phyloP scores from a whole-genome alignment of 2,329 filamentous ascomycete species.

The Fusarium multiceps region DNA sequence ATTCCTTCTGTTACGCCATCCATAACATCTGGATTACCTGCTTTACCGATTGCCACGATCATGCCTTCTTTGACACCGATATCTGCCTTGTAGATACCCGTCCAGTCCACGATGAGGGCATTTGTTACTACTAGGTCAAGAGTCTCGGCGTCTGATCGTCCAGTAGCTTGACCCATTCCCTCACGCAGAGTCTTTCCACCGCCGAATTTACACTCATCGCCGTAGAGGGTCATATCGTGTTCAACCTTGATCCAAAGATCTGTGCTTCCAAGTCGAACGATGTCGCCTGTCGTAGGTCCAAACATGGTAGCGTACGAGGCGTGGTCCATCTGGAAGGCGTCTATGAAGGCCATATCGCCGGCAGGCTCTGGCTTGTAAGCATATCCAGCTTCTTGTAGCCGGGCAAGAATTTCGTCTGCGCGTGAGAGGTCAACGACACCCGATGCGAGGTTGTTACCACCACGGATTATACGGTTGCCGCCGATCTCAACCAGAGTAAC shows the following conservation, averaged over 20 bases:
- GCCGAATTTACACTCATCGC: conserved; percentile 95
- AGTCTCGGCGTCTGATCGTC: conserved; percentile 75
- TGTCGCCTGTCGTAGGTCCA: conserved; percentile 88
- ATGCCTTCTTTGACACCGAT: conserved; percentile 90
- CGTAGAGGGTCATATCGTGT: conserved; percentile 84
- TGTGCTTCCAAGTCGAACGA: conserved; percentile 83
- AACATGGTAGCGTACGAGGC: conserved; percentile 89
- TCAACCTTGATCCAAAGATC: conserved; percentile 93
- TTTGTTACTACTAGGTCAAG: conserved; percentile 91
- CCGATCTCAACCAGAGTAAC: conserved; percentile 91
- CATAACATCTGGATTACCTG: conserved; percentile 98
- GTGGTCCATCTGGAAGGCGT: conserved; percentile 77
- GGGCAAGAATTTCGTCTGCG: conserved; percentile 72
- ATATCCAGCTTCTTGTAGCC: conserved; percentile 79
- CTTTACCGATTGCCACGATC: conserved; percentile 92
- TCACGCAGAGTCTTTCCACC: conserved; percentile 94
- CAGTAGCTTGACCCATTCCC: conserved; percentile 93
- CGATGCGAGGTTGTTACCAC: conserved; percentile 83
- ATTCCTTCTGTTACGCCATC: conserved; percentile 82
- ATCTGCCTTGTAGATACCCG: conserved; percentile 95
- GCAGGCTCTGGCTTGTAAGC: conserved; percentile 77
- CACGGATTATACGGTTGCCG: conserved; percentile 81
- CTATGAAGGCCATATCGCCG: conserved; percentile 63
- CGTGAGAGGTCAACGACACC: conserved; percentile 75
- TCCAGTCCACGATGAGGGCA: conserved; percentile 89